Conservation (phyloP, 2,329 filamentous ascomycete species). For the Ceratocystis cacaofunesta region DNA sequence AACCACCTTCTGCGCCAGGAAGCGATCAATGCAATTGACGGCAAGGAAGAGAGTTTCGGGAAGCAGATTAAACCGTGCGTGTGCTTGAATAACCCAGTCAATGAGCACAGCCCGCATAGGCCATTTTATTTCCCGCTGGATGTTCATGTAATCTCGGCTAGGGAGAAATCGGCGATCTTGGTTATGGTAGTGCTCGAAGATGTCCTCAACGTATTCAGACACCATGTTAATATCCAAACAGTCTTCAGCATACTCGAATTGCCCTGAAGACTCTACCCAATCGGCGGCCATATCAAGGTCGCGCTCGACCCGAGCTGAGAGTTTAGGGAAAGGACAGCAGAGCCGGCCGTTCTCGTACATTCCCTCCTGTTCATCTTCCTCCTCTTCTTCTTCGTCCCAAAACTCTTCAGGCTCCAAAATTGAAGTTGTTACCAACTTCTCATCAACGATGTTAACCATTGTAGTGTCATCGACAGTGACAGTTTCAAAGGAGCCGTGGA, state of each 20-base stretch:
- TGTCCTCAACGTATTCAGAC: conserved; percentile 88
- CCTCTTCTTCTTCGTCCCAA: conserved; percentile 69
- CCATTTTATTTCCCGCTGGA: conserved; percentile 96
- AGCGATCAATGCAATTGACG: conserved; percentile 95
- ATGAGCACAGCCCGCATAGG: conserved; percentile 95
- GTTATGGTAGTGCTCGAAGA: conserved; percentile 43
- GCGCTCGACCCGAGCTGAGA: conserved; percentile 48
- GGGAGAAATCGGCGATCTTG: conserved; percentile 47
- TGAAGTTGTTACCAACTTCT: conserved; percentile 8
- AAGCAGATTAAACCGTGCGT: conserved; percentile 75
- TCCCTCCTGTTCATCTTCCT: conserved; percentile 36
- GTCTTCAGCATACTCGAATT: conserved; percentile 65
- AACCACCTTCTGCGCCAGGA: conserved; percentile 86
- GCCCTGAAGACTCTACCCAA: conserved; percentile 51
- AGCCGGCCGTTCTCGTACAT: conserved; percentile 44
- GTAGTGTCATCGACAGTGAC: neutral
- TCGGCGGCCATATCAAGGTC: conserved; percentile 55
- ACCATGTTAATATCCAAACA: conserved; percentile 98
- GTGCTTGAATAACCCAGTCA: conserved; percentile 96
- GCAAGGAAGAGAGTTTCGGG: conserved; percentile 91
- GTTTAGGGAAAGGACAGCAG: conserved; percentile 57
- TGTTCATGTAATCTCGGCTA: conserved; percentile 89
- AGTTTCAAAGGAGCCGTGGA: neutral
- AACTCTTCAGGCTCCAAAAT: conserved; percentile 49
- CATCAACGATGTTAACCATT: conserved; percentile 7